Base-by-base conservation (phyloP, 192 early-diverging fungal genomes). In the Pilaira anomala region DNA sequence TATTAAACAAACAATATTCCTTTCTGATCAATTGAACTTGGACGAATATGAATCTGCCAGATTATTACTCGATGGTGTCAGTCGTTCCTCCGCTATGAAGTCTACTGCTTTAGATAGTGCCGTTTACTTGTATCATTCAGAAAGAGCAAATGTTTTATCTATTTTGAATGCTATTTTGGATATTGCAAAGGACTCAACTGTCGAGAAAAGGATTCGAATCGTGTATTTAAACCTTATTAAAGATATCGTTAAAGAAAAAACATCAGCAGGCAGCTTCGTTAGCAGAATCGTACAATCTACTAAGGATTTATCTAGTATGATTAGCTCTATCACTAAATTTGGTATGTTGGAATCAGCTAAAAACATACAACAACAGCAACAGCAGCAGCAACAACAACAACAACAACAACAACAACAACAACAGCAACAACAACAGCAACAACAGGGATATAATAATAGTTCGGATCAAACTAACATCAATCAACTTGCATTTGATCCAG, bases 1-100 rank as follows among this genome's bases (percentile, higher is more conserved):
- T 67, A 80, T 80, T 57, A 63, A 75, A 21, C 75, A 83, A 40
- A 83, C 84, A 3, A 72, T 87, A 45, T 73, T 82, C 65, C 67
- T 97, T 29, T 90, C 91, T 3, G 91, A 94, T 70, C 79, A 92
- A 64, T 75, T 97, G 24, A 80, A 87, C 25, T 78, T 95, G 42
- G 85, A 90, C 74, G 93, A 95, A 68, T 80, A 85, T 61, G 65
- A 82, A 8, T 93, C 93, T 2, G 76, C 90, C 9, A 71, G 83
- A 8, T 55, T 77, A 91, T 36, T 76, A 87, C 48, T 76, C 76
- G 33, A 65, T 76, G 61, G 85, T 5, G 18, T 2, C n/a, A 13
- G 12, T n/a, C 9, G 49, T n/a, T 40, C 53, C 1, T 13, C 29
- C 3, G 22, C n/a, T 30, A 18, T 24, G 18, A 36, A 36, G 0